A percentile compares a stretch with the other conserved stretches of the same genome.
These are phyloP conservation scores for Phtheirospermum japonicum DNA, from an alignment of 257 asterid genomes.

Conservation along the genomic window DNA sequence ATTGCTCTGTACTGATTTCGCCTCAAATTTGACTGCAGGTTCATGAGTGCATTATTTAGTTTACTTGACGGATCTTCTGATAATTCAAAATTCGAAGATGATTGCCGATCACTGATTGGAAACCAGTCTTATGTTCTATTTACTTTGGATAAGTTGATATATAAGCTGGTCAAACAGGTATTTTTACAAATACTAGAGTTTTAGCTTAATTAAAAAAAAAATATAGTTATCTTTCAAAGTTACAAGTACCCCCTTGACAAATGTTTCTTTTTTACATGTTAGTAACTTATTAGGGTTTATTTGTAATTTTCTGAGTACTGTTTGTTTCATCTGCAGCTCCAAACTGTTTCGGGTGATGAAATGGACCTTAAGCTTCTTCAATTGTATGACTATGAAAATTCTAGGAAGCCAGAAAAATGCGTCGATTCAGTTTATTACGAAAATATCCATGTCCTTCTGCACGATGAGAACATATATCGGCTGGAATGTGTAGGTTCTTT, in stretches of 20 bases:
- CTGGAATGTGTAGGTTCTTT: constrained; percentile 68
- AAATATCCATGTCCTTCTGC: constrained; percentile 52
- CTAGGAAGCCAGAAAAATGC: constrained; percentile 43
- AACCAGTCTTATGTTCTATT: constrained; percentile 82
- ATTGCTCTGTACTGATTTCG: constrained; percentile 21
- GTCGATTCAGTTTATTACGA: constrained; percentile 53
- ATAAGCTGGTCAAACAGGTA: constrained; percentile 88
- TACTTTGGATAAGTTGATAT: constrained; percentile 84
- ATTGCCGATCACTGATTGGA: constrained; percentile 82
- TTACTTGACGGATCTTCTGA: constrained; percentile 91
- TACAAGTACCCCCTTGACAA: neutral
- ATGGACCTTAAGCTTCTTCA: constrained; percentile 51
- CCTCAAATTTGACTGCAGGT: constrained; percentile 45
- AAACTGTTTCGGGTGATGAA: constrained; percentile 50
- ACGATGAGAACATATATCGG: constrained; percentile 60
- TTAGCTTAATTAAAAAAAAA: neutral
- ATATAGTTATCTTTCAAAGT: neutral
- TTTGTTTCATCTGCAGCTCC: constrained; percentile 45
- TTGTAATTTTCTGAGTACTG: constrained; percentile 11
- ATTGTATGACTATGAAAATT: constrained; percentile 51
- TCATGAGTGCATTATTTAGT: constrained; percentile 65
- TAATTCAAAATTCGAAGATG: constrained; percentile 85
- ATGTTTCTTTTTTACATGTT: neutral
- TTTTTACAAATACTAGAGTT: neutral
- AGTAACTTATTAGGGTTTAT: neutral